Evolutionary conservation across 768 basidiomycete genomes (phyloP), one percentile per base, ranked within the genome.

Genomic region (Leccinum obscurum): DNA sequence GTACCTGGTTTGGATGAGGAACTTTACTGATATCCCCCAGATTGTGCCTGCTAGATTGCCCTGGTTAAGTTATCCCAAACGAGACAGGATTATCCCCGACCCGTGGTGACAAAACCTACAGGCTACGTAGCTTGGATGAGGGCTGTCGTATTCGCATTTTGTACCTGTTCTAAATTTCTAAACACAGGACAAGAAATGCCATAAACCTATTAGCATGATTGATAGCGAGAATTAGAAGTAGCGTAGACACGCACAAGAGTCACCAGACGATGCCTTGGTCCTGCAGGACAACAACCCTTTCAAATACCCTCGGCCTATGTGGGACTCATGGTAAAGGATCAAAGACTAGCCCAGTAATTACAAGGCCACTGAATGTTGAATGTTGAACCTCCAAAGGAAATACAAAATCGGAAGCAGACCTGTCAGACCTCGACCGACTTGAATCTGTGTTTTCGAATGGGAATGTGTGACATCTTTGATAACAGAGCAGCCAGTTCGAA

Each of bases 401-500:
- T 41, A 9, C 17, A 41, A 41, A 41, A 41, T 37, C 37, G 15
- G 37, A 37, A 3, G 15, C 37, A 37, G 37, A 15, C 15, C 6
- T 9, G 39, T 17, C 17, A 44, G 41, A 44, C 17, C 41, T 44
- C n/a, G 8, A n/a, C n/a, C 41, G 9, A n/a, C n/a, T 44, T 44
- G 41, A 35, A 30, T 56, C 28, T 24, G n/a, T 28, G 52, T 15
- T 54, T 55, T 55, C n/a, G 37, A 30, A 51, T 56, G 28, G 28
- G 44, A 54, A 64, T 41, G 56, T 24, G 54, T 58, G 49, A 55
- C 34, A 61, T 57, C 64, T 65, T 63, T 59, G 63, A 69, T 69
- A 56, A 62, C 37, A 60, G 17, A 60, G 60, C 37, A 49, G 37
- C 28, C 55, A 44, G 48, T 57, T 34, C 24, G 46, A n/a, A 28